Conservation (phyloP, 2,329 filamentous ascomycete genomes). For the Uncinocarpus reesii region DNA sequence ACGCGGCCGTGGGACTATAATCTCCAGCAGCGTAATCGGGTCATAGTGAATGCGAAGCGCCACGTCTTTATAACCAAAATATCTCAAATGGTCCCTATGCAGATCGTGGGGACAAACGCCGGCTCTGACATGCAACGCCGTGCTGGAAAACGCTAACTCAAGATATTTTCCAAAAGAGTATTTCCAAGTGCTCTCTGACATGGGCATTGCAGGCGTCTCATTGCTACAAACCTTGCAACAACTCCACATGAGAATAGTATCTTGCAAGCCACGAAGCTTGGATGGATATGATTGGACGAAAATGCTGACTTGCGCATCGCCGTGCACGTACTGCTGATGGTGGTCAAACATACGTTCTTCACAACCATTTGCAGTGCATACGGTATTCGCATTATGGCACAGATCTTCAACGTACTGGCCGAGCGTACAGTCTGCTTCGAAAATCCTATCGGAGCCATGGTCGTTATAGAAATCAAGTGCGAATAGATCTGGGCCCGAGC, state of each 20-base stretch:
- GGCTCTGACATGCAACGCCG: conserved; percentile 62
- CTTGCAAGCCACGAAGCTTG: conserved; percentile 54
- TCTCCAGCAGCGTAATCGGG: conserved; percentile 81
- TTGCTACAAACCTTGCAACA: conserved; percentile 85
- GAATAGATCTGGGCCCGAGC: conserved; percentile 79
- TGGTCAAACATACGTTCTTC: conserved; percentile 84
- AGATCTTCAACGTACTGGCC: conserved; percentile 93
- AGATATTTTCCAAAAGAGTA: conserved; percentile 98
- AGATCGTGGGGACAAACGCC: conserved; percentile 82
- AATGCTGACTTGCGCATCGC: conserved; percentile 83
- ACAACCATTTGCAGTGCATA: conserved; percentile 75
- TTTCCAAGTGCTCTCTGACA: conserved; percentile 93
- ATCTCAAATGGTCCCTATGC: conserved; percentile 81
- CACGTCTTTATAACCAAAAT: conserved; percentile 79
- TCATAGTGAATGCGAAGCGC: conserved; percentile 87
- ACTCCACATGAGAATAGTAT: conserved; percentile 94
- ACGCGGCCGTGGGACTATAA: conserved; percentile 77
- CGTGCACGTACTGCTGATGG: conserved; percentile 93
- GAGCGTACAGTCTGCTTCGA: conserved; percentile 73
- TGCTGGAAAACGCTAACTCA: conserved; percentile 95
- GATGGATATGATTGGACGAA: conserved; percentile 69
- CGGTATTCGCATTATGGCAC: conserved; percentile 62
- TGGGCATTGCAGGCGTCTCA: conserved; percentile 77
- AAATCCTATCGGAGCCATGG: conserved; percentile 60
- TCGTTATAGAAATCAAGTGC: conserved; percentile 91